Conservation (phyloP, 441 rosid genomes). For the Croton setiger region DNA sequence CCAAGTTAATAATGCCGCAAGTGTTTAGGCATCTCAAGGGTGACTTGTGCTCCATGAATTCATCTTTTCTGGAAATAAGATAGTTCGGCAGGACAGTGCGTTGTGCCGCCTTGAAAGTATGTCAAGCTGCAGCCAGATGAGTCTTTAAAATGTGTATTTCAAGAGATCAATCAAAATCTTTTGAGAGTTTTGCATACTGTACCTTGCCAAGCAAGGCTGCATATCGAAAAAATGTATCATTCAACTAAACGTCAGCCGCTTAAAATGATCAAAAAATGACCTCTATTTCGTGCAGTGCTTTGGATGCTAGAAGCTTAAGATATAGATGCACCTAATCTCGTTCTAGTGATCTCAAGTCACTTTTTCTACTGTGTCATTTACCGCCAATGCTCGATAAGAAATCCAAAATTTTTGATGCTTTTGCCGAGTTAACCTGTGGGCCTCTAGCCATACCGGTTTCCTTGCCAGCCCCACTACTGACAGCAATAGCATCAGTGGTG, state of each 20-base stretch:
- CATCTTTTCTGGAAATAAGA: background rate
- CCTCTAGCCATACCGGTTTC: conserved; percentile 22
- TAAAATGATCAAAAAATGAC: background rate
- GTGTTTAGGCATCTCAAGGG: too few relatives aligned
- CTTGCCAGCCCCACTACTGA: conserved; percentile 16
- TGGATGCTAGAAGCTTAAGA: background rate
- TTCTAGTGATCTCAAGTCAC: background rate
- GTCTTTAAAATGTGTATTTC: background rate
- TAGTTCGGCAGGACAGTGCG: background rate
- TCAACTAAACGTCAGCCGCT: background rate
- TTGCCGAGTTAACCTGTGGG: conserved; percentile 31
- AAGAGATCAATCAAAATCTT: background rate
- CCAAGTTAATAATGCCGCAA: too few relatives aligned
- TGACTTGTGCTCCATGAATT: too few relatives aligned
- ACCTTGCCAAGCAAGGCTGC: background rate
- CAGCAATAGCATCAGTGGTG: conserved; percentile 13
- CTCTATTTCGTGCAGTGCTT: background rate
- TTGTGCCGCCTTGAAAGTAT: background rate
- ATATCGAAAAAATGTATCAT: background rate
- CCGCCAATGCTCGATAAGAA: conserved; percentile 44
- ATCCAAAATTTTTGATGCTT: conserved; percentile 48
- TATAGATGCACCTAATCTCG: background rate
- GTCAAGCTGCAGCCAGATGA: background rate
- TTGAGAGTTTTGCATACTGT: background rate
- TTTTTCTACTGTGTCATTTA: conserved; percentile 20